These are phyloP conservation scores for Exophiala phaeomuriformis DNA, from an alignment of 2,329 filamentous ascomycete species.

Conservation along the genomic window DNA sequence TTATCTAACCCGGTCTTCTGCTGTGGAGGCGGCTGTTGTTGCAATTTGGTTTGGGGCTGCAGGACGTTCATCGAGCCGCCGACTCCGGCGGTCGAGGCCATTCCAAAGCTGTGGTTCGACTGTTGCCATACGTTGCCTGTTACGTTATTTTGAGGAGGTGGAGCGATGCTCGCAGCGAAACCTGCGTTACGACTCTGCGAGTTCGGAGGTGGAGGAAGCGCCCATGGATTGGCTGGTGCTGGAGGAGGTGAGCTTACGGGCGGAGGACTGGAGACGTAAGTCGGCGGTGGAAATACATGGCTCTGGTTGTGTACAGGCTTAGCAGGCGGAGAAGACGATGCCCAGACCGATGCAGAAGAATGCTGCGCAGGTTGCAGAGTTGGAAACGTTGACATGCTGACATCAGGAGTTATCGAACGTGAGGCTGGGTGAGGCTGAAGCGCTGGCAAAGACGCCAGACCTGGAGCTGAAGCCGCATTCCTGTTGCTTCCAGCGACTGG, in stretches of 20 bases:
- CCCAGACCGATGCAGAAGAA: constrained; percentile 32
- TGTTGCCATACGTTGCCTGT: constrained; percentile 19
- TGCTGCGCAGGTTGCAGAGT: constrained; percentile 37
- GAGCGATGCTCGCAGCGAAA: constrained; percentile 26
- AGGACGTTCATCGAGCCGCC: constrained; percentile 21
- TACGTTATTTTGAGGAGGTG: constrained; percentile 29
- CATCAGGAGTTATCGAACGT: constrained; percentile 48
- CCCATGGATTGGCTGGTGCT: constrained; percentile 15
- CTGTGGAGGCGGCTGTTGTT: constrained; percentile 26
- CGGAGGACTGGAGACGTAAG: constrained; percentile 7
- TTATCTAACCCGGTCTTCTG: constrained; percentile 46
- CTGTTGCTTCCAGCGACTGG: constrained; percentile 26
- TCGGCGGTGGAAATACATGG: constrained; percentile 16
- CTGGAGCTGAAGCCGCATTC: constrained; percentile 20
- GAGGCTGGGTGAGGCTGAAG: constrained; percentile 28
- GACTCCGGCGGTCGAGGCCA: constrained; percentile 19
- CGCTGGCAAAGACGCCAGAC: constrained; percentile 24
- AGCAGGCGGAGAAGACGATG: constrained; percentile 10
- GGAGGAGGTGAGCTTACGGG: constrained; percentile 13
- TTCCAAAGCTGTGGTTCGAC: constrained; percentile 13
- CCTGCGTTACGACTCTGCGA: constrained; percentile 1
- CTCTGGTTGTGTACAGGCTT: constrained; percentile 10
- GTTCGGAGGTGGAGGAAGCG: constrained; percentile 16
- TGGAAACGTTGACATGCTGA: constrained; percentile 42
- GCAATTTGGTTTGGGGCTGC: constrained; percentile 26